A percentile compares a stretch with the other conserved stretches of the same genome.
These are phyloP conservation scores for Pezicula carpinea DNA, from an alignment of 2,329 filamentous ascomycete species.

Conservation along the genomic window DNA sequence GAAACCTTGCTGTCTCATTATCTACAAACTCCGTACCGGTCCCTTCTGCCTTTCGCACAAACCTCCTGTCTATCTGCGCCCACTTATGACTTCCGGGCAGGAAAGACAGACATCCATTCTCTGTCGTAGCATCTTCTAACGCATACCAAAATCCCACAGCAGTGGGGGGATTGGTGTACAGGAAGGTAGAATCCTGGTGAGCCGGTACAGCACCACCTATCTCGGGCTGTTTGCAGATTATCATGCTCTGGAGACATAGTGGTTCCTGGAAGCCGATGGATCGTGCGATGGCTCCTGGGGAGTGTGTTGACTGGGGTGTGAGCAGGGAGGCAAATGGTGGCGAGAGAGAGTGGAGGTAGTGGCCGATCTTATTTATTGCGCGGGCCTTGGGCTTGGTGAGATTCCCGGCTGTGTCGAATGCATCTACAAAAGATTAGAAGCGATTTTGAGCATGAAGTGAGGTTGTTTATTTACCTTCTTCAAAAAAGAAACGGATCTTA, in stretches of 20 bases:
- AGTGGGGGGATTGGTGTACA: constrained; percentile 84
- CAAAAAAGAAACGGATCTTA: constrained; percentile 95
- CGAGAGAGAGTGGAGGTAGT: constrained; percentile 68
- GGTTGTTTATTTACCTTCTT: constrained; percentile 52
- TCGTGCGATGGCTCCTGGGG: constrained; percentile 35
- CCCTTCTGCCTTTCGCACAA: constrained; percentile 59
- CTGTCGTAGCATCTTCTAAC: constrained; percentile 79
- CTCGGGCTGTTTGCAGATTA: constrained; percentile 97
- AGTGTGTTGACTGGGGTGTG: constrained; percentile 32
- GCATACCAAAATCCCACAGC: constrained; percentile 98
- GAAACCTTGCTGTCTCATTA: constrained; percentile 64
- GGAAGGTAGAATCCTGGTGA: constrained; percentile 88
- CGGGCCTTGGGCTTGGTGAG: constrained; percentile 75
- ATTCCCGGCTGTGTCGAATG: constrained; percentile 61
- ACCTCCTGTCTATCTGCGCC: constrained; percentile 64
- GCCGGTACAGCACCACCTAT: constrained; percentile 88
- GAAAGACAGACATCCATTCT: constrained; percentile 89
- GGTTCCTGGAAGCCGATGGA: constrained; percentile 46
- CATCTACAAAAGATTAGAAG: constrained; percentile 46
- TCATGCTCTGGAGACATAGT: constrained; percentile 80
- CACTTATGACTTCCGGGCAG: constrained; percentile 75
- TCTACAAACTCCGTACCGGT: constrained; percentile 65
- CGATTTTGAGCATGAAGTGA: neutral
- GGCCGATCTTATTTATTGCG: constrained; percentile 87
- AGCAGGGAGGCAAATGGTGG: constrained; percentile 59